These are phyloP conservation scores for Gilbertella persicaria DNA, from an alignment of 371 early-diverging fungal genomes.

Conservation along the genomic window DNA sequence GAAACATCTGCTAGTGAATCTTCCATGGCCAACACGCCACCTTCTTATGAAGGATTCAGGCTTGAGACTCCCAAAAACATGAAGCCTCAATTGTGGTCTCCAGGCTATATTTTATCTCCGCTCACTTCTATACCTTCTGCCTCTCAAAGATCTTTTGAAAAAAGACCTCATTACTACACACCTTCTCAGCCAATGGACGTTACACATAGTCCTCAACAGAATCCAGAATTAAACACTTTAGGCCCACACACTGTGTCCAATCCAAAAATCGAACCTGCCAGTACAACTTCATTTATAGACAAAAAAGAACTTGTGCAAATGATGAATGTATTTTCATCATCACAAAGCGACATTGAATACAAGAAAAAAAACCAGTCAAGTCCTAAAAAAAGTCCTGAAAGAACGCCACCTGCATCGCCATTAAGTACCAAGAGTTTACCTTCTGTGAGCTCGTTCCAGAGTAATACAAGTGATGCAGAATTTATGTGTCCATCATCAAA, in stretches of 20 bases:
- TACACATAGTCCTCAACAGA: no score
- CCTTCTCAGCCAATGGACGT: neutral
- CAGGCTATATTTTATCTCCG: constrained; percentile 16
- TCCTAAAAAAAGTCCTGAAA: neutral
- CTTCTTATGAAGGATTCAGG: neutral
- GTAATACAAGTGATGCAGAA: neutral
- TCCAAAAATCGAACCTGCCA: neutral
- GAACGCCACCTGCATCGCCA: neutral
- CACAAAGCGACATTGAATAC: neutral
- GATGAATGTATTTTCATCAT: neutral
- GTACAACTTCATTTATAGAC: neutral
- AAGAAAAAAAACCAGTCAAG: neutral
- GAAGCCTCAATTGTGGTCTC: constrained; percentile 19
- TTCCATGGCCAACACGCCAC: constrained; percentile 15
- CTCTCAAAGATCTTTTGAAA: no score
- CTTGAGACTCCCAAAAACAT: neutral
- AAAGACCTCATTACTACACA: neutral
- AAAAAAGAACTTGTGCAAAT: neutral
- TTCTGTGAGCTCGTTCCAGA: neutral
- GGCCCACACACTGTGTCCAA: no score
- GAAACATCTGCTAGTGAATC: constrained; percentile 4
- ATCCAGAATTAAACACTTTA: no score
- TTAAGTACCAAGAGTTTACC: neutral
- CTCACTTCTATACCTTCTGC: neutral
- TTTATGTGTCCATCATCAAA: neutral